These are phyloP conservation scores for Coelastrella sp. DNA, from an alignment of 139 green algal genomes.

Conservation along the genomic window DNA sequence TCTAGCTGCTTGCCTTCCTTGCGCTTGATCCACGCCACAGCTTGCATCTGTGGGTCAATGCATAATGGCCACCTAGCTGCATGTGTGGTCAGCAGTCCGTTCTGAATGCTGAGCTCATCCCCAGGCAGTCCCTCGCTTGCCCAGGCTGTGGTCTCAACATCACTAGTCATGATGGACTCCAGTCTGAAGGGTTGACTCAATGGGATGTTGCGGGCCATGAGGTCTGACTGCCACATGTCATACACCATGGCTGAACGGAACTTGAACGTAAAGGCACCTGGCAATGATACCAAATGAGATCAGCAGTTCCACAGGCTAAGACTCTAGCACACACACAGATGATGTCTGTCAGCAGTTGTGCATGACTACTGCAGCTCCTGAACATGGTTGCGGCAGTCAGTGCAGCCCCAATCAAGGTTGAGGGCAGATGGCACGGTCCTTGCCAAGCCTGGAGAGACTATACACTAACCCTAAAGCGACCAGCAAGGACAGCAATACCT, in stretches of 20 bases:
- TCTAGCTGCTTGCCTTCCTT: constrained; percentile 86
- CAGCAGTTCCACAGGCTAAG: neutral
- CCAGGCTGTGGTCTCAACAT: constrained; percentile 80
- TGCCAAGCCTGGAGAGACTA: no score
- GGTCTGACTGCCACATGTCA: constrained; percentile 80
- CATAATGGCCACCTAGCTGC: constrained; percentile 85
- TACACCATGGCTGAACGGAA: constrained; percentile 85
- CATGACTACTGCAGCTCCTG: neutral
- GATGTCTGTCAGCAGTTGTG: neutral
- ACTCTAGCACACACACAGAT: no score
- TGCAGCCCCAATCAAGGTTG: no score
- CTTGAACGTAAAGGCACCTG: constrained; percentile 85
- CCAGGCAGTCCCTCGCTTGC: constrained; percentile 80
- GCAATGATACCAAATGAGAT: neutral
- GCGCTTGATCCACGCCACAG: constrained; percentile 90
- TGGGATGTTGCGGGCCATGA: constrained; percentile 68
- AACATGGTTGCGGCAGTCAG: neutral
- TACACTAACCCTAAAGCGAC: neutral
- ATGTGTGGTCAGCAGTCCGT: constrained; percentile 83
- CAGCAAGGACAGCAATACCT: neutral
- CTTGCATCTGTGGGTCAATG: constrained; percentile 89
- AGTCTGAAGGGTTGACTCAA: constrained; percentile 75
- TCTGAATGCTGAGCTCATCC: constrained; percentile 83
- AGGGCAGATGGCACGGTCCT: no score
- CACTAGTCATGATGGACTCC: constrained; percentile 74